Base-by-base conservation (phyloP, 2,329 filamentous ascomycete genomes). In the Boeremia exigua region DNA sequence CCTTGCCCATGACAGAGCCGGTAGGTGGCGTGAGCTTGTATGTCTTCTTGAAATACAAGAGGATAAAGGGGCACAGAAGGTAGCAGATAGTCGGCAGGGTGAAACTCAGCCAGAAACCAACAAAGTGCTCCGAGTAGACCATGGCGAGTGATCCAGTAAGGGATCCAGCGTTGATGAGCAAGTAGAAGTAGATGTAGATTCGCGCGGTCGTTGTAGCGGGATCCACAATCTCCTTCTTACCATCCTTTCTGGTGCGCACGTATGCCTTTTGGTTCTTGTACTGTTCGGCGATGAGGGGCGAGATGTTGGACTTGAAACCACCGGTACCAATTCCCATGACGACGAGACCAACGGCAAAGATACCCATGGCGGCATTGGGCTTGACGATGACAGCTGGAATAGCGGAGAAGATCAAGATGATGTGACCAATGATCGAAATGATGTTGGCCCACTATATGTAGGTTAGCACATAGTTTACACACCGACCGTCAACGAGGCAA, bases 91-190 rank as follows among this genome's bases (percentile, higher is more conserved):
- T 91, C 2, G 88, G 88, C 9, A 91, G 79, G 11, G 88, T 77
- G 77, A 81, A 92, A 1, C 88, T 84, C 11, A 91, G 80, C 85
- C 86, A 92, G 79, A 90, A 92, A 8, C 89, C 88, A 38, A 91
- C 83, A 33, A 70, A 74, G 51, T 71, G 67, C 50, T 76, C 72
- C 0, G 72, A 69, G 54, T 75, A 77, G 6, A 73, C 72, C 75
- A 77, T 77, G 12, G 66, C 66, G 14, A 76, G 45, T 25, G 73
- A 73, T 30, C 71, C 71, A 8, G 71, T 65, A 17, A 75, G 63
- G 4, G 70, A 71, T 7, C 75, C 75, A 83, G 63, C 60, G 60
- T 74, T 72, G 60, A 73, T 70, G 19, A 73, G 51, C 17, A 72
- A 52, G 55, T 73, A 74, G 44, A 72, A 74, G 56, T 70, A 73